Conservation (phyloP, 1,284 basidiomycete genomes). For the Phlebopus sp. region DNA sequence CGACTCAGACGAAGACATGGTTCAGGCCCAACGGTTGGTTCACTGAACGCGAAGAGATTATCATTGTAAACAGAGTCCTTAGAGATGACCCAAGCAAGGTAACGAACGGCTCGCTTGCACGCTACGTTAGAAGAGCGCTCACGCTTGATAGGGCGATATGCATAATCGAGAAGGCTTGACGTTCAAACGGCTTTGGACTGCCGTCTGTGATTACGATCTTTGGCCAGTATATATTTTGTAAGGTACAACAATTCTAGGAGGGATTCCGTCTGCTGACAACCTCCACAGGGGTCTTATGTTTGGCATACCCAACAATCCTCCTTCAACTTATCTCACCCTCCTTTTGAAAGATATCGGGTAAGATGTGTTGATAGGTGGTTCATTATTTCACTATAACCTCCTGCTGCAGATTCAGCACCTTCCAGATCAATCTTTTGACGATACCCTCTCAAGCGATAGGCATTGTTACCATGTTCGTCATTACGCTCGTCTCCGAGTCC, state of each 20-base stretch:
- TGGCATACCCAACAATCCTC: slow-evolving; percentile 49
- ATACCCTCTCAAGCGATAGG: slow-evolving; percentile 50
- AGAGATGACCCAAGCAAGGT: slow-evolving; percentile 71
- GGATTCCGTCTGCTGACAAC: neutral
- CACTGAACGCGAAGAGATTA: slow-evolving; percentile 51
- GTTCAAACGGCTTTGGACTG: slow-evolving; percentile 49
- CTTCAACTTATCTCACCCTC: slow-evolving; percentile 58
- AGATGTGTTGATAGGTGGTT: neutral
- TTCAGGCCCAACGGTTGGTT: slow-evolving; percentile 74
- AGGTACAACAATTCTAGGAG: slow-evolving; percentile 8
- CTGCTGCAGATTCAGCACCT: slow-evolving; percentile 50
- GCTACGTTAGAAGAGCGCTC: neutral
- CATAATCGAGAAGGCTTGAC: slow-evolving; percentile 75
- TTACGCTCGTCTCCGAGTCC: slow-evolving; percentile 45
- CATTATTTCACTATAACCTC: neutral
- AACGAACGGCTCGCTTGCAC: neutral
- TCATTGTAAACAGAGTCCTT: slow-evolving; percentile 55
- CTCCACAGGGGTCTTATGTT: slow-evolving; percentile 40
- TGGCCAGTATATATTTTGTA: slow-evolving; percentile 70
- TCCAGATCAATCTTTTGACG: slow-evolving; percentile 57
- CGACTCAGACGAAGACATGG: slow-evolving; percentile 66
- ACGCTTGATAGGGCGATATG: slow-evolving; percentile 53
- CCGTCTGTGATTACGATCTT: slow-evolving; percentile 61
- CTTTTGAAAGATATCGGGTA: slow-evolving; percentile 57
- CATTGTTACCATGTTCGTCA: slow-evolving; percentile 43